These are phyloP conservation scores for Lactifluus echinatus DNA, from an alignment of 768 basidiomycete species.

Conservation along the genomic window DNA sequence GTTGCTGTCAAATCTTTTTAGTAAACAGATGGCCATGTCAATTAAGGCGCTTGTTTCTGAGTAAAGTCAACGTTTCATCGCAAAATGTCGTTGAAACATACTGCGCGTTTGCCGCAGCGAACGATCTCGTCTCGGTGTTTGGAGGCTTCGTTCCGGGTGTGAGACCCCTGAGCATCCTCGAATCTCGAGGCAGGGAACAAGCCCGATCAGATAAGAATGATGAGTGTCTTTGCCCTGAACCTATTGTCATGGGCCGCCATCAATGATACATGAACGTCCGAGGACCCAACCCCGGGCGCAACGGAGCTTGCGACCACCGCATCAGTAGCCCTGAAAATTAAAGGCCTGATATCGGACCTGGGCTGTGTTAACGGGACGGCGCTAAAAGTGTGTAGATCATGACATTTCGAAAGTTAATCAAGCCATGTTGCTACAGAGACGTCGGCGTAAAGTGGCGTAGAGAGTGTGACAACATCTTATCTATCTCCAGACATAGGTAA, in stretches of 20 bases:
- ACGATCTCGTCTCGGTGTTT: neutral
- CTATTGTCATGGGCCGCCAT: conserved; percentile 7
- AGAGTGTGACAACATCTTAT: neutral
- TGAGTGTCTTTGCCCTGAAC: neutral
- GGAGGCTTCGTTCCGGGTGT: neutral
- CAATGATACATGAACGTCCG: conserved; percentile 11
- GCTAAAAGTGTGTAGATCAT: neutral
- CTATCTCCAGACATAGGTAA: neutral
- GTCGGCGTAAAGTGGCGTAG: neutral
- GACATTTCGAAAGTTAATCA: neutral
- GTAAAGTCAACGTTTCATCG: neutral
- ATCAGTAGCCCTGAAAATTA: neutral
- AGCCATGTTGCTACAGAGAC: conserved; percentile 3
- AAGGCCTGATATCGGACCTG: neutral
- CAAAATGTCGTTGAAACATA: neutral
- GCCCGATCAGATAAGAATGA: conserved; percentile 4
- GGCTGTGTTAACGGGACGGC: neutral
- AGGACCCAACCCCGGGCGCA: neutral
- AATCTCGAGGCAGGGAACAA: neutral
- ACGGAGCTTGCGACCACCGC: neutral
- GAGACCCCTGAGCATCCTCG: neutral
- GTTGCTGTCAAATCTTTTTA: neutral
- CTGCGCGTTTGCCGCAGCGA: neutral
- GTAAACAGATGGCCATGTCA: neutral
- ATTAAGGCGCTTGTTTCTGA: neutral